Percentiles rank a stretch among this genome's conserved stretches.
Evolutionary conservation across 2,329 filamentous ascomycete genomes (phyloP).

Genomic region (Epichloe bromicola): DNA sequence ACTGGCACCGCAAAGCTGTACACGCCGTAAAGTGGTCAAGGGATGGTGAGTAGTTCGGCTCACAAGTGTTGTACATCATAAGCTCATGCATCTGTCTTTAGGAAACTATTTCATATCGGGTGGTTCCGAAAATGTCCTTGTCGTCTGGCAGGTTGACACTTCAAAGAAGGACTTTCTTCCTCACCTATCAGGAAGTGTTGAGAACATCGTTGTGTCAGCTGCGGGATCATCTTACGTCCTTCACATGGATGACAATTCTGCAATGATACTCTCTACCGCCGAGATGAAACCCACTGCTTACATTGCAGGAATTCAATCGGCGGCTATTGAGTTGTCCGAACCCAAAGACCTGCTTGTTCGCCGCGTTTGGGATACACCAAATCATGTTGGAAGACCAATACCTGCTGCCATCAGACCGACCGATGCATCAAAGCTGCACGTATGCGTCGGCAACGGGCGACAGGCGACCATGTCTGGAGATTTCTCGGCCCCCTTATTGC

Average conservation of each 20-base stretch:
- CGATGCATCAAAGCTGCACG: slow-evolving; percentile 48
- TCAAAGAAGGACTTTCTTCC: slow-evolving; percentile 71
- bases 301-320: slow-evolving; percentile 67
- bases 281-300: slow-evolving; percentile 78
- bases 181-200: slow-evolving; percentile 76
- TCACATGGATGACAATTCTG: slow-evolving; percentile 81
- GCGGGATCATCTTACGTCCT: slow-evolving; percentile 70
- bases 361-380: slow-evolving; percentile 33
- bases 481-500: slow-evolving; percentile 48
- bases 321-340: slow-evolving; percentile 34
- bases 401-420: slow-evolving; percentile 51
- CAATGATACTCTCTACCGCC: slow-evolving; percentile 79
- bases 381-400: slow-evolving; percentile 34
- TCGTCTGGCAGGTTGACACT: slow-evolving; percentile 89
- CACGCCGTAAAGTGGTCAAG: slow-evolving; percentile 80
- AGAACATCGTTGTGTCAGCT: slow-evolving; percentile 72
- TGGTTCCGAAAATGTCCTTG: slow-evolving; percentile 76
- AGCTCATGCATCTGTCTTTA: slow-evolving; percentile 26
- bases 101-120: slow-evolving; percentile 91
- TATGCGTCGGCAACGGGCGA: slow-evolving; percentile 53
- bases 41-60: slow-evolving; percentile 49
- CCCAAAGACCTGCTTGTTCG: slow-evolving; percentile 40
- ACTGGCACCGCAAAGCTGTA: slow-evolving; percentile 85
- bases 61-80: not conserved
- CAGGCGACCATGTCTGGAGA: slow-evolving; percentile 40